Base-by-base conservation (phyloP, 2,329 filamentous ascomycete genomes). In the Thyridium curvatum region DNA sequence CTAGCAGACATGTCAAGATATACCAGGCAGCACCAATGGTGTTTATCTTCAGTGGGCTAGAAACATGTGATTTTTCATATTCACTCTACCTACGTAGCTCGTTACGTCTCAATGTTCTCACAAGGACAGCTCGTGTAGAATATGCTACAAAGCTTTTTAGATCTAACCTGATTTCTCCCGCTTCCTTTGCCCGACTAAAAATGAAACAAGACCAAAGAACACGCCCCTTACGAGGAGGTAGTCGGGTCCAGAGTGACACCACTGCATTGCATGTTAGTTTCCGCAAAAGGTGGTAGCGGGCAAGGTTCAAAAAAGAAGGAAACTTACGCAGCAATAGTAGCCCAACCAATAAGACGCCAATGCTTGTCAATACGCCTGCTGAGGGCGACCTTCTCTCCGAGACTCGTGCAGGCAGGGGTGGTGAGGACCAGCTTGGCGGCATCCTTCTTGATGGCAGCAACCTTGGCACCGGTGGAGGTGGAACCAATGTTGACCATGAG, bases 401-500 rank as follows among this genome's bases (percentile, higher is more conserved):
- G 84, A 62, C 94, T 91, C 37, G 93, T 98, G 73, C 93, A 98
- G 42, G 93, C 93, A 33, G 90, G 90, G 60, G 82, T 91, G 45
- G 90, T 97, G 53, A 98, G 73, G 43, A 87, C 84, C 50, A 98
- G 77, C 73, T 96, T 96, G 41, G 93, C 93, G 41, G 90, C 91
- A 77, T 98, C 93, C 58, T 91, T 90, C 78, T 93, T 96, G 60
- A 97, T 94, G 55, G 88, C 91, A 42, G 93, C 79, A 39, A 98
- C 88, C 79, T 97, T 98, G 51, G 93, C 93, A 66, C 93, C 93
- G 12, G 91, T 96, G 34, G 93, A 94, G 9, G 91, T 97, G 30
- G 88, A 95, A 46, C 93, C 93, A 60, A 98, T 98, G 74, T 98
- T 98, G 50, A 98, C 93, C 93, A 98, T 97, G 66, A 98, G 84